These are phyloP conservation scores for Naganishia kalamii DNA, from an alignment of 768 basidiomycete species.

Conservation along the genomic window DNA sequence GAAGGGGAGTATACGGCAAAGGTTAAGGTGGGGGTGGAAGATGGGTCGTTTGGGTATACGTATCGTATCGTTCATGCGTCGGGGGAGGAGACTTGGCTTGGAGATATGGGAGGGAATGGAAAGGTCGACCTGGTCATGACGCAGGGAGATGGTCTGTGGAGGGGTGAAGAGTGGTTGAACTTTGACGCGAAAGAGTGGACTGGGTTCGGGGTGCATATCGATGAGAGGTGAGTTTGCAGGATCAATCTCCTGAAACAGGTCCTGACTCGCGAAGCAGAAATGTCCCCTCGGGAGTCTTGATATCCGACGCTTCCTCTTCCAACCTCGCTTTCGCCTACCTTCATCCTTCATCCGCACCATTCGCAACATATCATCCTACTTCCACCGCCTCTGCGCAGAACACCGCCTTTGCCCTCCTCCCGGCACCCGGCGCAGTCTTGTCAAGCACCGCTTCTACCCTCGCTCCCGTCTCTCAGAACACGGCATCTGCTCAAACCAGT, in stretches of 20 bases:
- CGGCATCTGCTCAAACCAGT: background rate
- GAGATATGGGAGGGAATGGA: constrained; percentile 21
- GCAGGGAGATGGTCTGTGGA: background rate
- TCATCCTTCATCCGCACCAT: background rate
- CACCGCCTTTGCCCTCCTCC: background rate
- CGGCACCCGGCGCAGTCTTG: background rate
- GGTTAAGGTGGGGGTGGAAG: background rate
- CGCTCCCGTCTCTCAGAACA: background rate
- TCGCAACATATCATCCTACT: background rate
- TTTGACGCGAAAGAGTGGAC: background rate
- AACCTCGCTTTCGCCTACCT: constrained; percentile 6
- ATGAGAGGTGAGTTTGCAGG: background rate
- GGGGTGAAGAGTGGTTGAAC: background rate
- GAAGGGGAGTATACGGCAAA: background rate
- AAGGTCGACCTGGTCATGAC: background rate
- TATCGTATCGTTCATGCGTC: constrained; percentile 14
- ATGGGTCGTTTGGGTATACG: constrained; percentile 18
- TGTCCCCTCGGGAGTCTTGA: background rate
- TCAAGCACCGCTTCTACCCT: background rate
- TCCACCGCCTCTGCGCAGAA: background rate
- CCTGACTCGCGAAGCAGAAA: background rate
- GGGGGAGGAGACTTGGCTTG: constrained; percentile 12
- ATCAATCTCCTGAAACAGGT: background rate
- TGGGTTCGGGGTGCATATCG: background rate
- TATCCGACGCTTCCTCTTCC: background rate